Conservation (phyloP, 2,329 filamentous ascomycete species). For the Aspergillus awamori region DNA sequence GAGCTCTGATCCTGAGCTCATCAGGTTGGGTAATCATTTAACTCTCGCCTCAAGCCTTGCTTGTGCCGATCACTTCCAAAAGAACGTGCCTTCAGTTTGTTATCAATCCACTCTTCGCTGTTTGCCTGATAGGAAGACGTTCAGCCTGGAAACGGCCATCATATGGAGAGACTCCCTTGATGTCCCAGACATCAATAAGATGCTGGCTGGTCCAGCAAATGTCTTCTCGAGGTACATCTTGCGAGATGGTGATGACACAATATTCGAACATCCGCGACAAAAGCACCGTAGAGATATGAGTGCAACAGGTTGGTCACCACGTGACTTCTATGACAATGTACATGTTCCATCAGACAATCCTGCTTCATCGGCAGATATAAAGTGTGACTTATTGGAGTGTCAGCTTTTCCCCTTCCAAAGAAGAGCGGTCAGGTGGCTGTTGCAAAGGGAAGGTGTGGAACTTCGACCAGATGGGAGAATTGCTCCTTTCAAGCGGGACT, state of each 20-base stretch:
- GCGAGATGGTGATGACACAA: slow-evolving; percentile 20
- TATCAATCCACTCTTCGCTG: slow-evolving; percentile 36
- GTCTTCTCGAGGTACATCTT: slow-evolving; percentile 37
- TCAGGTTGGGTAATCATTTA: slow-evolving; percentile 29
- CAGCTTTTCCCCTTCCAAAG: slow-evolving; percentile 53
- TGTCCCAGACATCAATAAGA: slow-evolving; percentile 24
- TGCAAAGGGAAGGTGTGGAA: slow-evolving; percentile 47
- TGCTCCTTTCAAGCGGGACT: slow-evolving; percentile 17
- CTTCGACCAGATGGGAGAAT: slow-evolving; percentile 37
- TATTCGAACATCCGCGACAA: not conserved
- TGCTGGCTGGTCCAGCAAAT: slow-evolving; percentile 20
- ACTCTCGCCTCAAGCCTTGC: slow-evolving; percentile 23
- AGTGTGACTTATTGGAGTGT: slow-evolving; percentile 39
- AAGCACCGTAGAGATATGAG: not conserved
- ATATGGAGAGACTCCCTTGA: slow-evolving; percentile 42
- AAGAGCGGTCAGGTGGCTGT: slow-evolving; percentile 51
- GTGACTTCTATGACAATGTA: slow-evolving; percentile 53
- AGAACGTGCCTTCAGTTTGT: slow-evolving; percentile 28
- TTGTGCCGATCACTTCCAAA: slow-evolving; percentile 31
- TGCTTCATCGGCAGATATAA: slow-evolving; percentile 37
- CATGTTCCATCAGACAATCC: slow-evolving; percentile 45
- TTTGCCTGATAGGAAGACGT: slow-evolving; percentile 21
- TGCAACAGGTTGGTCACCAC: slow-evolving; percentile 34
- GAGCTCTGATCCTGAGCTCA: slow-evolving; percentile 20
- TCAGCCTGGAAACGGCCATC: slow-evolving; percentile 34